Percentiles rank a stretch among this genome's conserved stretches.
phyloP scores from a whole-genome alignment of 495 filamentous ascomycete genomes.

The Lasiosphaeria miniovina region DNA sequence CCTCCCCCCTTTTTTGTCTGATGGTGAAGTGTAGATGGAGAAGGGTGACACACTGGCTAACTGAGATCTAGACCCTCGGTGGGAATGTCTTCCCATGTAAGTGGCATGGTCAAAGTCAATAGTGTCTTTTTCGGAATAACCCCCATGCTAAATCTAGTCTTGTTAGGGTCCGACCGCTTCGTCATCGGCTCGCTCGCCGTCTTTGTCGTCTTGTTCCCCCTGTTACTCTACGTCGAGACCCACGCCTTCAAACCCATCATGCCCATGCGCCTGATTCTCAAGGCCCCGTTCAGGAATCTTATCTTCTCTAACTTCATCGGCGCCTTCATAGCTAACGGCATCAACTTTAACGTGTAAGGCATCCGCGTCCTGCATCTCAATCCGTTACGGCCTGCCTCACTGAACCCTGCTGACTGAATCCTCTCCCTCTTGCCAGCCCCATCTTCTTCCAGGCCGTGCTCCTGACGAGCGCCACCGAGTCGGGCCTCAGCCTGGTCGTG shows the following conservation, averaged over 20 bases:
- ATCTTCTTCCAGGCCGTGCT: slow-evolving; percentile 81
- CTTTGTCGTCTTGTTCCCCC: slow-evolving; percentile 52
- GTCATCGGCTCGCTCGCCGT: slow-evolving; percentile 60
- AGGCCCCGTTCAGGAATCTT: slow-evolving; percentile 61
- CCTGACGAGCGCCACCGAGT: slow-evolving; percentile 64
- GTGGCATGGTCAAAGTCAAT: slow-evolving; percentile 1
- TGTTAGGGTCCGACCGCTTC: slow-evolving; percentile 61
- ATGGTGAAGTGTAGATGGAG: not conserved
- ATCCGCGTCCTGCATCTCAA: not conserved
- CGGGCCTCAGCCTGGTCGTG: slow-evolving; percentile 66
- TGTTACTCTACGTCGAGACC: slow-evolving; percentile 63
- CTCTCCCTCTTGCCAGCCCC: slow-evolving; percentile 36
- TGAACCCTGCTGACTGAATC: not conserved
- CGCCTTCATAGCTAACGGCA: slow-evolving; percentile 60
- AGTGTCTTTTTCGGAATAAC: too few species aligned
- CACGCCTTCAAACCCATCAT: slow-evolving; percentile 64
- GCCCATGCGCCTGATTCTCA: slow-evolving; percentile 60
- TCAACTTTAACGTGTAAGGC: slow-evolving; percentile 66
- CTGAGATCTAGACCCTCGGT: slow-evolving; percentile 56
- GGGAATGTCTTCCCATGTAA: slow-evolving; percentile 68
- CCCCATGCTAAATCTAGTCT: not conserved
- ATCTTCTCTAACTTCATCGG: slow-evolving; percentile 69
- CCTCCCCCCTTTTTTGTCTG: not conserved
- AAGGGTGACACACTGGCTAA: not conserved
- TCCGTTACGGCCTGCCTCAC: not conserved